These are phyloP conservation scores for Barbatosphaeria neglecta DNA, from an alignment of 495 filamentous ascomycete species.

Conservation along the genomic window DNA sequence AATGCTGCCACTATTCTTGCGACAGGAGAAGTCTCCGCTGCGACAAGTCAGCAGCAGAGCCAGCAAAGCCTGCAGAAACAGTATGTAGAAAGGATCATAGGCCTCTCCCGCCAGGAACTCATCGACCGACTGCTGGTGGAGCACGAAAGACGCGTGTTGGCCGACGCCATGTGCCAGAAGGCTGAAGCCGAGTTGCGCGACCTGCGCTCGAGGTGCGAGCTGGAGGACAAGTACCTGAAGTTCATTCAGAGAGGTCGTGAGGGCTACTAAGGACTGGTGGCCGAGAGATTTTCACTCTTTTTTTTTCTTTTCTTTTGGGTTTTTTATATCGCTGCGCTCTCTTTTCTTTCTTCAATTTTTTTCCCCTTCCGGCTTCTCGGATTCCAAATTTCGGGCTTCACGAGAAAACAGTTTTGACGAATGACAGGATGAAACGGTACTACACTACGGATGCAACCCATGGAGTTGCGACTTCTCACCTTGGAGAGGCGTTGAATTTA, in stretches of 20 bases:
- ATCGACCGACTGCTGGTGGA: background rate
- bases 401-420: too few relatives aligned
- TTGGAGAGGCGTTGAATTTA: too few relatives aligned
- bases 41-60: too few relatives aligned
- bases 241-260: background rate
- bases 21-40: too few relatives aligned
- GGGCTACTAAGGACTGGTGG: background rate
- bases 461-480: too few relatives aligned
- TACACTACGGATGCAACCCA: too few relatives aligned
- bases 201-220: background rate
- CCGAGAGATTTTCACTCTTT: background rate
- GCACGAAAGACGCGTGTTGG: background rate
- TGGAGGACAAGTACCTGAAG: background rate
- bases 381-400: background rate
- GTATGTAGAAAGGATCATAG: background rate
- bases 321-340: too few relatives aligned
- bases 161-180: background rate
- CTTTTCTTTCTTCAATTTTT: background rate
- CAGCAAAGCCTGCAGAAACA: background rate
- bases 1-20: too few relatives aligned
- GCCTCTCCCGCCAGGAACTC: background rate
- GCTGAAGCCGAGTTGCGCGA: background rate
- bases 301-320: background rate
- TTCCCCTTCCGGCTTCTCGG: background rate
- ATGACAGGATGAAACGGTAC: too few relatives aligned